A percentile compares a stretch with the other conserved stretches of the same genome.
Evolutionary conservation across 441 rosid genomes (phyloP).

Genomic region (Pelargonium myrrhifolium): DNA sequence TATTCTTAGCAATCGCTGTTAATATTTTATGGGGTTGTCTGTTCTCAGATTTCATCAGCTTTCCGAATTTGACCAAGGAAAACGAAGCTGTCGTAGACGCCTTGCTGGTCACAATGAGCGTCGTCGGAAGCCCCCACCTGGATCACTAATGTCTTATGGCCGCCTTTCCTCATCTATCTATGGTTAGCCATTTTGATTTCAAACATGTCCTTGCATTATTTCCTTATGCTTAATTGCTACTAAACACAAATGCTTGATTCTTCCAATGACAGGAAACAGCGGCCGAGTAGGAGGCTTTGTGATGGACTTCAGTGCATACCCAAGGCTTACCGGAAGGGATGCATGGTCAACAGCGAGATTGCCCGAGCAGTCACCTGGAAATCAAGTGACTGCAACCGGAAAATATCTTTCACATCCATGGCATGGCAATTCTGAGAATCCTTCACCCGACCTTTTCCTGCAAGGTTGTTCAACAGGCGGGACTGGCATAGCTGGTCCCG

Average conservation of each 20-base stretch:
- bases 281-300: conserved; percentile 49
- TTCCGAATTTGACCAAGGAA: conserved; percentile 86
- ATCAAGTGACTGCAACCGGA: conserved; percentile 25
- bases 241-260: conserved; percentile 1
- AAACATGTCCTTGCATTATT: conserved; percentile 1
- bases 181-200: conserved; percentile 35
- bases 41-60: conserved; percentile 80
- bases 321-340: conserved; percentile 32
- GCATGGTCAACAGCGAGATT: conserved; percentile 41
- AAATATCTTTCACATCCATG: conserved; percentile 39
- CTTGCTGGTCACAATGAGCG: conserved; percentile 92
- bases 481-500: conserved; percentile 41
- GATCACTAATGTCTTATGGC: conserved; percentile 38
- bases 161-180: conserved; percentile 34
- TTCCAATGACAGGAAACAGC: conserved; percentile 39
- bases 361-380: conserved; percentile 29
- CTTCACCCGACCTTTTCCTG: conserved; percentile 39
- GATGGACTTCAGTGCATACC: conserved; percentile 48
- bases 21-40: conserved; percentile 12
- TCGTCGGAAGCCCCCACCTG: conserved; percentile 76
- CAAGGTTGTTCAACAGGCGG: conserved; percentile 42
- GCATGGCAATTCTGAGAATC: conserved; percentile 44
- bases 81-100: conserved; percentile 83
- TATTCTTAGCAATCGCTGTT: neutral
- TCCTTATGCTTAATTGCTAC: neutral